phyloP scores from a whole-genome alignment of 768 basidiomycete genomes.

The Hericium coralloides region DNA sequence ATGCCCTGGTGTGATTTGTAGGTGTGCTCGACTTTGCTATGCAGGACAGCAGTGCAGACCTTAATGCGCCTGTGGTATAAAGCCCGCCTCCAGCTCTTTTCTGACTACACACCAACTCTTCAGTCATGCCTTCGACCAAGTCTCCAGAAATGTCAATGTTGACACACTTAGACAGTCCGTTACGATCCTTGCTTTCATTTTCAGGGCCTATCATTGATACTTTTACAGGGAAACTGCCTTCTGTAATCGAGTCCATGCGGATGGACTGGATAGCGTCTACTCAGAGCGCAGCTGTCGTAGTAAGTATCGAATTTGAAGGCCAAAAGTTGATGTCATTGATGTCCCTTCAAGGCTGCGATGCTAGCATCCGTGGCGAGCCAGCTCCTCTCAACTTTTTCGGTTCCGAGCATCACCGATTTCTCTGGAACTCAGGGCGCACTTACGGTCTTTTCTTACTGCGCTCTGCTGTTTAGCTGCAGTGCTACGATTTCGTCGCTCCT shows the following conservation, averaged over 20 bases:
- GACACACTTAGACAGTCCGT: no score
- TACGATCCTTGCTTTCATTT: no score
- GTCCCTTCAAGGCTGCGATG: conserved; percentile 1
- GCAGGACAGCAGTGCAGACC: no score
- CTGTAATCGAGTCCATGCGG: neutral
- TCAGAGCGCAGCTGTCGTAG: conserved; percentile 3
- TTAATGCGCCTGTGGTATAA: no score
- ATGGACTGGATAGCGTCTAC: neutral
- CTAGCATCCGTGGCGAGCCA: conserved; percentile 11
- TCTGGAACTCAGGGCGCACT: conserved; percentile 1
- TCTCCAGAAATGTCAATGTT: no score
- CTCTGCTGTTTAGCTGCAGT: conserved; percentile 11
- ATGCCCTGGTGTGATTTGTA: no score
- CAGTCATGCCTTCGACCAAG: no score
- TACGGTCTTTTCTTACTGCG: conserved; percentile 9
- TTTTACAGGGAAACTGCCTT: neutral
- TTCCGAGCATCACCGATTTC: neutral
- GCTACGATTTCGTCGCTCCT: conserved; percentile 11
- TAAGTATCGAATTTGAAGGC: neutral
- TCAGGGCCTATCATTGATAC: no score
- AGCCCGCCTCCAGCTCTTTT: no score
- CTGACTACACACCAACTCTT: no score
- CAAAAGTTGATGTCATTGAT: neutral
- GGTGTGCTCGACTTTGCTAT: no score
- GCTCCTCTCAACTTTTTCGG: conserved; percentile 5